Base-by-base conservation (phyloP, 768 basidiomycete genomes). In the Serendipita indica region DNA sequence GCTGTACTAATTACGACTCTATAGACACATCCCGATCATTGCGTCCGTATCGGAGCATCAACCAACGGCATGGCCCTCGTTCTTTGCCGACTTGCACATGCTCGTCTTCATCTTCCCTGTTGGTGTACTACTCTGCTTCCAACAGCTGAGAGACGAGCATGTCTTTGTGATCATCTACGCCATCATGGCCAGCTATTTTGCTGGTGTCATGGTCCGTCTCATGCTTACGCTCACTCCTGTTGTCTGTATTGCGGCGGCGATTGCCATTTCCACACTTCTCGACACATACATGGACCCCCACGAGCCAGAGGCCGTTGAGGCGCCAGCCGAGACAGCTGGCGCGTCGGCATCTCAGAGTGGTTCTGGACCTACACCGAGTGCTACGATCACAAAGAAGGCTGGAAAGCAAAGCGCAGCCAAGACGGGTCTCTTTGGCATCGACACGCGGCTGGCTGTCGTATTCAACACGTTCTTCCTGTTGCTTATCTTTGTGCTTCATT, bases 31-130 rank as follows among this genome's bases (percentile, higher is more conserved):
- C 65, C 93, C 93, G 27, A 97, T 97, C 72, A 98, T 99, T 65
- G 96, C 96, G 7, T 97, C 93, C 16, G 96, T 99, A 34, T 96
- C 92, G 18, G 96, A 98, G 73, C 96, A 99, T 73, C 96, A 99
- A 69, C 96, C 96, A 16, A 98, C 96, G 3, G 96, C 96, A 34
- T 99, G 96, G 96, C 94, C 96, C 7, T 86, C 96, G 1, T 98
- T 98, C 79, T 98, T 94, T 76, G 98, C 97, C 86, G 96, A 99
- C 69, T 83, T 99, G 58, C 88, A 96, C 66, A 86, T 97, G 79
- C 83, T 99, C 68, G 86, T 98, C 63, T 97, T 92, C 80, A 73
- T 92, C 56, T 99, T 99, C 82, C 96, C 96, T 2, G 94, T 91
- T 16, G 96, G 96, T 63, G 90, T 98, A 34, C 75, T 88, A 66